Base-by-base conservation (phyloP, 2,329 filamentous ascomycete species). In the Intubia oerlemansii region DNA sequence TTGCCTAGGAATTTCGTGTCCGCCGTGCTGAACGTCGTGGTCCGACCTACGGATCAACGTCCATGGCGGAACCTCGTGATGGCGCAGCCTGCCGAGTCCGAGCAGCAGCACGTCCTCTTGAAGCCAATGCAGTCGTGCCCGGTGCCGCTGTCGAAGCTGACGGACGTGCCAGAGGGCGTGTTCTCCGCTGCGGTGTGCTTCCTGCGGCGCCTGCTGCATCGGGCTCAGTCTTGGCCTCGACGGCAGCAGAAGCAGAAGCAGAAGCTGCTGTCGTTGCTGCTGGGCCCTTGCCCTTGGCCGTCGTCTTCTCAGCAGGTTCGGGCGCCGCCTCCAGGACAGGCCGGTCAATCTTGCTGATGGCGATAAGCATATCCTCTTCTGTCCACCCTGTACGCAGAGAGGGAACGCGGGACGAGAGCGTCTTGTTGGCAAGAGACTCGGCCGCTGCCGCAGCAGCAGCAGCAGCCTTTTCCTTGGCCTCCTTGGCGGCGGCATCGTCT, bases 341-440 rank as follows among this genome's bases (percentile, higher is more conserved):
- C 25, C 17, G 32, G 31, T 27, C 28, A 27, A 58, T 53, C 5
- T 53, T 55, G 32, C 53, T 57, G 11, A 61, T 50, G 8, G 56
- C 53, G 40, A 56, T 49, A 31, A 61, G 44, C 24, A 59, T 43
- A 34, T 56, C 46, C 20, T 50, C 45, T 18, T 56, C 54, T 5
- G 44, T 48, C 57, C 57, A 62, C 16, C 44, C 47, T 1, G 50
- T 49, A 26, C 41, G 44, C 24, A 60, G 45, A 21, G 38, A 41
- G 2, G 53, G 42, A 10, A 60, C 54, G 8, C 42, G 39, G 4
- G 50, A 5, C 33, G 32, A 5, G 42, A 36, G 17, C 32, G 32
- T 15, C 13, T 33, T 37, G 2, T 23, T 20, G 16, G 34, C 33
- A 4, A n/a, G n/a, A n/a, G n/a, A n/a, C n/a, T n/a, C n/a, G n/a